Percentiles rank a stretch among this genome's conserved stretches.
These are phyloP conservation scores for Solanum hybrid DNA, from an alignment of 305 asterid species.

Conservation along the genomic window DNA sequence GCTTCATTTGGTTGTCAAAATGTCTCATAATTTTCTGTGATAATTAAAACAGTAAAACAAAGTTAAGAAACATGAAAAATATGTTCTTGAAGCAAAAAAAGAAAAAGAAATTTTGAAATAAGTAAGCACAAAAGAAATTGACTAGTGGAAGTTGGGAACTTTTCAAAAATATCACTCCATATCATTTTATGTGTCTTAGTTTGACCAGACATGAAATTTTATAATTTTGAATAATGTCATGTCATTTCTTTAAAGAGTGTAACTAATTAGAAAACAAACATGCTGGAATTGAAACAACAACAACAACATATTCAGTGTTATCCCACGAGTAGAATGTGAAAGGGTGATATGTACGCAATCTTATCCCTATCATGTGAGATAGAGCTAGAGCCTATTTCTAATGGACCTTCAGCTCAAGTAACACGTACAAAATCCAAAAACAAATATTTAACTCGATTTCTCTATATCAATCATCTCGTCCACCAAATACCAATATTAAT, in stretches of 20 bases:
- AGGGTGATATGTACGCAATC: not conserved
- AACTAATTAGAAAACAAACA: not conserved
- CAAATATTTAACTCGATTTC: not conserved
- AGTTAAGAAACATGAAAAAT: not conserved
- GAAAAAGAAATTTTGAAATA: not conserved
- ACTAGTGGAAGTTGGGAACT: not conserved
- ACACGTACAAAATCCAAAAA: not conserved
- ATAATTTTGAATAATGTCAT: not conserved
- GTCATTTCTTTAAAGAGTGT: not conserved
- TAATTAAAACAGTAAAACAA: not conserved
- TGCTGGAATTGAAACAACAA: not conserved
- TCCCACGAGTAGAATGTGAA: not conserved
- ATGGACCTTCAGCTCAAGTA: not conserved
- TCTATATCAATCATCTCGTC: not conserved
- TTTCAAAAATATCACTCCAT: not conserved
- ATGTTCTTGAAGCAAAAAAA: not conserved
- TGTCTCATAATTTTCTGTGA: constrained; percentile 5
- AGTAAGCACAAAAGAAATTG: not conserved
- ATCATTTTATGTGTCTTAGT: not conserved
- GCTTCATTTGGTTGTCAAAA: not conserved
- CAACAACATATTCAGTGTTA: not conserved
- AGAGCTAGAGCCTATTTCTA: not conserved
- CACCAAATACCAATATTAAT: not conserved
- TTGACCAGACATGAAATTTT: not conserved
- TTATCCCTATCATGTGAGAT: not conserved